A percentile compares a stretch with the other conserved stretches of the same genome.
Conservation (phyloP, 805 yeast species). For the Wickerhamiella lipophila region DNA sequence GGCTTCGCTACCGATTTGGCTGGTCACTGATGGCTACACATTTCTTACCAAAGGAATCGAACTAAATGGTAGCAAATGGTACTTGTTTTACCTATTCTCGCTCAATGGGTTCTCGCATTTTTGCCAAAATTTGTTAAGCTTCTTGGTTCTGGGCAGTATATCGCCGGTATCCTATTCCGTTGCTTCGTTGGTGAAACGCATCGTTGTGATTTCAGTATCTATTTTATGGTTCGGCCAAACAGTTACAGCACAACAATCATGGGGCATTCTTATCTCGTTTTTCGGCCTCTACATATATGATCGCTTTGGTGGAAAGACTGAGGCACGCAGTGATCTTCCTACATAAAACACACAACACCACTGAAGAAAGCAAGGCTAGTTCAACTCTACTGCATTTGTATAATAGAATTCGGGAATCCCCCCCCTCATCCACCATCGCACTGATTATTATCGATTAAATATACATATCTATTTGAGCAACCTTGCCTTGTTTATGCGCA, state of each 20-base stretch:
- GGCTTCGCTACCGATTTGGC: slow-evolving; percentile 63
- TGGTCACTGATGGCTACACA: slow-evolving; percentile 41
- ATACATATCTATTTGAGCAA: no score
- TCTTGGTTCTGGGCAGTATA: slow-evolving; percentile 64
- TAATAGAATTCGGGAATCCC: no score
- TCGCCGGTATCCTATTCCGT: slow-evolving; percentile 79
- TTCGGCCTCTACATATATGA: slow-evolving; percentile 33
- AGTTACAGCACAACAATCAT: slow-evolving; percentile 29
- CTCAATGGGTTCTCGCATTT: slow-evolving; percentile 69
- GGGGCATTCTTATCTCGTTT: slow-evolving; percentile 33
- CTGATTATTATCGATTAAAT: no score
- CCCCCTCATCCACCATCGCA: no score
- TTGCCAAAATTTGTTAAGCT: slow-evolving; percentile 66
- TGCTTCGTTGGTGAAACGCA: slow-evolving; percentile 77
- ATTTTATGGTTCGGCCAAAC: slow-evolving; percentile 47
- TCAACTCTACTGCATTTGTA: no score
- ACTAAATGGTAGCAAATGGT: slow-evolving; percentile 19
- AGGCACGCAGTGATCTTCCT: slow-evolving; percentile 3
- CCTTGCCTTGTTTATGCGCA: background rate
- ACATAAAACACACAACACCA: background rate
- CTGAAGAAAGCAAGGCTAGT: background rate
- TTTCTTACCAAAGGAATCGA: slow-evolving; percentile 15
- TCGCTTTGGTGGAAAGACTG: slow-evolving; percentile 28
- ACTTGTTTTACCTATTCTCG: slow-evolving; percentile 36
- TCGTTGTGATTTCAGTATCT: slow-evolving; percentile 69